phyloP scores from a whole-genome alignment of 2,329 filamentous ascomycete species.

The Sclerotiophoma versabilis region DNA sequence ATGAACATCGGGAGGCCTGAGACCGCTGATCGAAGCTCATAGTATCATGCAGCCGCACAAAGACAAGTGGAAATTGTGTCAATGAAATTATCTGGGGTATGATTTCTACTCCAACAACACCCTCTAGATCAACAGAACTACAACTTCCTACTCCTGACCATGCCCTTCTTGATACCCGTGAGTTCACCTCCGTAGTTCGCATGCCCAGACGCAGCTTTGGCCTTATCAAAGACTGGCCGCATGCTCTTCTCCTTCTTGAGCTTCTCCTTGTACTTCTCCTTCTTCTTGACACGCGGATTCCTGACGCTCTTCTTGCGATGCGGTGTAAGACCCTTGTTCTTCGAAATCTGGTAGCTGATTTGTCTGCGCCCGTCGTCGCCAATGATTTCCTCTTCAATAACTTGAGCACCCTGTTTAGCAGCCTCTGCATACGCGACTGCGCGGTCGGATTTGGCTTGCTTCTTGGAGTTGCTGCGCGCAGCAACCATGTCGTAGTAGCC shows the following conservation, averaged over 20 bases:
- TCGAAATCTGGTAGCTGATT: slow-evolving; percentile 92
- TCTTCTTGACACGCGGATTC: slow-evolving; percentile 97
- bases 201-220: slow-evolving; percentile 73
- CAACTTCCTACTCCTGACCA: slow-evolving; percentile 94
- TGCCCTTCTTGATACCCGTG: slow-evolving; percentile 91
- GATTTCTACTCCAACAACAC: neutral
- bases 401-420: slow-evolving; percentile 64
- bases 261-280: slow-evolving; percentile 94
- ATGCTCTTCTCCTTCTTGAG: slow-evolving; percentile 95
- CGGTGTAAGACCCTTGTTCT: slow-evolving; percentile 95
- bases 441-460: slow-evolving; percentile 76
- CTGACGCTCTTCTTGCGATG: slow-evolving; percentile 91
- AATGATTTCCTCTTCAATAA: slow-evolving; percentile 71
- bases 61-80: neutral
- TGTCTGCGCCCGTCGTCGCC: slow-evolving; percentile 88
- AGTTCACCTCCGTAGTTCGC: slow-evolving; percentile 80
- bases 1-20: too few species aligned
- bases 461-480: slow-evolving; percentile 68
- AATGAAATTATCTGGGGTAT: slow-evolving; percentile 3
- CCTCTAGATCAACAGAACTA: slow-evolving; percentile 50
- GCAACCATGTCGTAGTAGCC: slow-evolving; percentile 93
- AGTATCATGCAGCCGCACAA: too few species aligned
- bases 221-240: slow-evolving; percentile 82
- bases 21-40: too few species aligned
- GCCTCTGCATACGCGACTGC: slow-evolving; percentile 64